These are phyloP conservation scores for Lobosporangium transversale DNA, from an alignment of 192 early-diverging fungal species.

Conservation along the genomic window DNA sequence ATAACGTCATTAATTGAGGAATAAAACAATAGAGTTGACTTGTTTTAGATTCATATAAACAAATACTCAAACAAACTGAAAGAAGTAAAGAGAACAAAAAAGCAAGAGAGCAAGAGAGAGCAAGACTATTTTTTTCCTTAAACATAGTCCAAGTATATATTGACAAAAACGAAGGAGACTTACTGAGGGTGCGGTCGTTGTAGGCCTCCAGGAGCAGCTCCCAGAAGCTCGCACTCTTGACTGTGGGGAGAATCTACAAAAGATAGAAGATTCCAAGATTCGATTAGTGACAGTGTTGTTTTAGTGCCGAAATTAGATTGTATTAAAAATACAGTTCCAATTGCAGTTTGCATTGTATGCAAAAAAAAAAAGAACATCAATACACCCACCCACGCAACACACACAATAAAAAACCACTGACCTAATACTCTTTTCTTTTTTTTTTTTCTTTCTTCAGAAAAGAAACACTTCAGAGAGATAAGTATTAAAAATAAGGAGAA, in stretches of 20 bases:
- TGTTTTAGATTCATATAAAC: not conserved
- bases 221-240: conserved; percentile 63
- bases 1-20: too few species aligned
- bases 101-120: not conserved
- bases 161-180: conserved; percentile 1
- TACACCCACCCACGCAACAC: too few species aligned
- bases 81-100: not conserved
- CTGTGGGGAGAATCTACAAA: conserved; percentile 66
- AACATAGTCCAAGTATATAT: not conserved
- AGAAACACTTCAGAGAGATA: not conserved
- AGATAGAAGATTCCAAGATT: conserved; percentile 27
- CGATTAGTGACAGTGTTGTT: not conserved
- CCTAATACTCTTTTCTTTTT: too few species aligned
- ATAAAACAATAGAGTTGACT: too few species aligned
- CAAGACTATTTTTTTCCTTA: not conserved
- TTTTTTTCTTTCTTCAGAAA: too few species aligned
- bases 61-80: not conserved
- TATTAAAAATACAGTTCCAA: not conserved
- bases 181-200: conserved; percentile 77
- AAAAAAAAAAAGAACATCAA: too few species aligned
- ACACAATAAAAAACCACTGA: too few species aligned
- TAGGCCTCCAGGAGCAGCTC: conserved; percentile 69
- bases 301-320: not conserved
- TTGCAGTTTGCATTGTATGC: conserved; percentile 1
- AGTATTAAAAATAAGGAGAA: not conserved